Base-by-base conservation (phyloP, 2,329 filamentous ascomycete genomes). In the Coniochaeta prunicola region DNA sequence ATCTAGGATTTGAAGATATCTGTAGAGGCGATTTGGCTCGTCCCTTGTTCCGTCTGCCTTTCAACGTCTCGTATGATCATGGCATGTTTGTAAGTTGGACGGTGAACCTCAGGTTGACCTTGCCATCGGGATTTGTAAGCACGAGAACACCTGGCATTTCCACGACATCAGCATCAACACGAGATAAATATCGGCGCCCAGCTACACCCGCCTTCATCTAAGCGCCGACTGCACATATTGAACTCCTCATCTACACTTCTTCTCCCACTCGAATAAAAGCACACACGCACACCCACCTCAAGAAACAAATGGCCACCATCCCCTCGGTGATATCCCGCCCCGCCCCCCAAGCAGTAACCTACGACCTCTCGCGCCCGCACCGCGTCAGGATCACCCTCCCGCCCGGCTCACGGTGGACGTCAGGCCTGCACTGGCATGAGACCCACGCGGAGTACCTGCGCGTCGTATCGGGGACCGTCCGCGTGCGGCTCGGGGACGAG, bases 371-470 rank as follows among this genome's bases (percentile, higher is more conserved):
- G 0, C 58, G 60, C 4, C 62, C 65, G 1, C 67, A 67, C 36
- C 67, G 72, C 33, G 74, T 77, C 12, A 76, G 71, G 6, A 77
- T 80, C 57, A 73, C 72, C 1, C 70, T 81, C 0, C 78, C 77
- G 0, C 57, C 61, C 0, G 61, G 65, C 9, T 81, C 78, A 1
- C 68, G 67, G 3, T 82, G 79, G 79, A 74, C 75, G 9, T 78
- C 75, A 42, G 77, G 76, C 1, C 68, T 77, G 10, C 79, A 82
- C 64, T 81, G 77, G 74, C 79, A 82, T 61, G 73, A 74, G 58
- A 64, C 63, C 1, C 77, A 80, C 62, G 74, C 71, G 3, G 79
- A 81, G 62, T 77, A 75, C 62, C 68, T 82, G 9, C 73, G 67
- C 19, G 70, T 80, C 8, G 19, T 78, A 30, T 68, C 66, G 40